A percentile compares a stretch with the other conserved stretches of the same genome.
Evolutionary conservation across 2,329 filamentous ascomycete species (phyloP).

Genomic region (Paraphoma chrysanthemicola): DNA sequence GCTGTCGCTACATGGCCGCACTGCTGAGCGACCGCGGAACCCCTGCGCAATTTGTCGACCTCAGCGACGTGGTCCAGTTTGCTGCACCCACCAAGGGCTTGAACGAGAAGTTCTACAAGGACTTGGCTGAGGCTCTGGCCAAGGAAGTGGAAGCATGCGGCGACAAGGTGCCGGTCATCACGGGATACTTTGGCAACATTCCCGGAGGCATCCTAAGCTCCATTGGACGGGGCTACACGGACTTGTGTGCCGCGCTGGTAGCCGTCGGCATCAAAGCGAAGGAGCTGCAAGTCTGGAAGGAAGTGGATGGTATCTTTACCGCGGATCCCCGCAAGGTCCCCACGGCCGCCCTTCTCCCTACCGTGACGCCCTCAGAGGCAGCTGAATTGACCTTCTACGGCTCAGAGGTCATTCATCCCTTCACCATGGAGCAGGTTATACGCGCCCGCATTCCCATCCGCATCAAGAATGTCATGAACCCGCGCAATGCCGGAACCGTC

Average conservation of each 20-base stretch:
- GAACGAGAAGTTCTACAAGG: conserved; percentile 56
- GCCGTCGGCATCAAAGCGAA: conserved; percentile 86
- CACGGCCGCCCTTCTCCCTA: conserved; percentile 81
- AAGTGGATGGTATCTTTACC: conserved; percentile 92
- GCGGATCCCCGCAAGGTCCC: conserved; percentile 86
- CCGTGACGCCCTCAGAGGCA: conserved; percentile 90
- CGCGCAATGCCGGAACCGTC: conserved; percentile 77
- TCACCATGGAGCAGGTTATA: conserved; percentile 92
- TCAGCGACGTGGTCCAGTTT: conserved; percentile 81
- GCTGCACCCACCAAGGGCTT: conserved; percentile 49
- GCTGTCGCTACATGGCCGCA: conserved; percentile 88
- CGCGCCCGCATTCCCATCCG: conserved; percentile 80
- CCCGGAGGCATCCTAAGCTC: conserved; percentile 90
- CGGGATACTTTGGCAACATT: conserved; percentile 93
- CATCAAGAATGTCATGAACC: conserved; percentile 90
- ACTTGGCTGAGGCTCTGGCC: conserved; percentile 51
- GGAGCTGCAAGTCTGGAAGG: conserved; percentile 98
- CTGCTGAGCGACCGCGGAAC: conserved; percentile 82
- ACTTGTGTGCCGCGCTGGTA: conserved; percentile 90
- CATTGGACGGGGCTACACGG: conserved; percentile 94
- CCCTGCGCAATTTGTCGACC: conserved; percentile 86
- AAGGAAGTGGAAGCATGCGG: conserved; percentile 52
- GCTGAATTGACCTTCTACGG: conserved; percentile 80
- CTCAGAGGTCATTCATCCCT: conserved; percentile 92
- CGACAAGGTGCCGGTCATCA: conserved; percentile 61